A percentile compares a stretch with the other conserved stretches of the same genome.
Evolutionary conservation across 1,284 basidiomycete species (phyloP).

Genomic region (Meira nashicola): DNA sequence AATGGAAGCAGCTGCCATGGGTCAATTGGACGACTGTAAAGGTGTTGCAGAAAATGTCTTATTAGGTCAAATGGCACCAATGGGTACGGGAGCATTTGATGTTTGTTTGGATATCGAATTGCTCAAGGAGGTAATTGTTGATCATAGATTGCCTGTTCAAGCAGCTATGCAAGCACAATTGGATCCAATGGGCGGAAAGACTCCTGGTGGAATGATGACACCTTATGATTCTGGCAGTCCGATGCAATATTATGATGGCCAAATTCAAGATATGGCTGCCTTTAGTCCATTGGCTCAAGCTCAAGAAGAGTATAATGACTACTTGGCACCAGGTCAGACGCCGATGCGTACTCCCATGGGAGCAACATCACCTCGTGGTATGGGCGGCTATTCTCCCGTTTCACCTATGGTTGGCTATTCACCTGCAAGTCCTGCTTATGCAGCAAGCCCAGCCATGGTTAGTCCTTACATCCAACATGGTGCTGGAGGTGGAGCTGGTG

Average conservation of each 20-base stretch:
- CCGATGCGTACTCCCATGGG: constrained; percentile 58
- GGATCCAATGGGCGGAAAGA: constrained; percentile 42
- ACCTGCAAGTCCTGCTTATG: constrained; percentile 47
- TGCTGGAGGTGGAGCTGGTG: constrained; percentile 15
- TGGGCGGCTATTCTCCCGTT: constrained; percentile 27
- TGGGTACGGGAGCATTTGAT: constrained; percentile 69
- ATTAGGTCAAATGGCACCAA: constrained; percentile 94
- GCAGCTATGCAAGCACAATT: constrained; percentile 22
- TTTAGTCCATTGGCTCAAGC: constrained; percentile 92
- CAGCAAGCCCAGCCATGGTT: constrained; percentile 12
- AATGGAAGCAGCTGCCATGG: constrained; percentile 96
- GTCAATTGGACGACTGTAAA: constrained; percentile 95
- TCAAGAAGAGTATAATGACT: constrained; percentile 65
- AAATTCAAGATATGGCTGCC: constrained; percentile 71
- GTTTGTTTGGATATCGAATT: constrained; percentile 94
- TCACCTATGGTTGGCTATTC: constrained; percentile 32
- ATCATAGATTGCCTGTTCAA: constrained; percentile 73
- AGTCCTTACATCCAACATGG: constrained; percentile 10
- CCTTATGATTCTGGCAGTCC: constrained; percentile 70
- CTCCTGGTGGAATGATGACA: constrained; percentile 48
- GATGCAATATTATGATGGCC: constrained; percentile 52
- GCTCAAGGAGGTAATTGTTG: constrained; percentile 97
- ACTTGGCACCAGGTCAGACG: constrained; percentile 71
- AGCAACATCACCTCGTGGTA: constrained; percentile 34
- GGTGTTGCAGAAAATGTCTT: constrained; percentile 98